Evolutionary conservation across 2,329 filamentous ascomycete species (phyloP).

Genomic region (Fusarium verrucosum): DNA sequence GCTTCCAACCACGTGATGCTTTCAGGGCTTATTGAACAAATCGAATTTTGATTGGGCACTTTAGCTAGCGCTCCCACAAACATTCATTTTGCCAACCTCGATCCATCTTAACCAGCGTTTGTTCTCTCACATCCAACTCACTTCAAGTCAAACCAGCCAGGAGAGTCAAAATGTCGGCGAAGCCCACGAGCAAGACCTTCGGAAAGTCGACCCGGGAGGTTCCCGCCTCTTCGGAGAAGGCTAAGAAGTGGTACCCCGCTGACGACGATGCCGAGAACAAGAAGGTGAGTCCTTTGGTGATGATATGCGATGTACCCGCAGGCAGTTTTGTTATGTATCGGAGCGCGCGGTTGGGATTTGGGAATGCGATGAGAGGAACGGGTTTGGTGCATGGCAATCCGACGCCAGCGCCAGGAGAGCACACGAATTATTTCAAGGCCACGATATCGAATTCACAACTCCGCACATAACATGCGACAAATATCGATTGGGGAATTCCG

Average conservation of each 20-base stretch:
- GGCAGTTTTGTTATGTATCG: conserved; percentile 21
- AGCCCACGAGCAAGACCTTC: conserved; percentile 91
- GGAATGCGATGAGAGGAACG: conserved; percentile 21
- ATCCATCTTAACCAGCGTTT: too few relatives aligned
- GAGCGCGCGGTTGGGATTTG: conserved; percentile 11
- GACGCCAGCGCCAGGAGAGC: conserved; percentile 18
- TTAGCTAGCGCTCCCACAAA: too few relatives aligned
- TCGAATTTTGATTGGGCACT: too few relatives aligned
- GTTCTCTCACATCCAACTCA: conserved; percentile 46
- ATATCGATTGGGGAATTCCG: conserved; percentile 31
- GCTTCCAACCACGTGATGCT: too few relatives aligned
- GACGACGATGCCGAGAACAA: conserved; percentile 88
- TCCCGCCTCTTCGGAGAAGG: conserved; percentile 88
- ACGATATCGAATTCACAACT: conserved; percentile 29
- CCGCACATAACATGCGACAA: conserved; percentile 10
- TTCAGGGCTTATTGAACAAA: too few relatives aligned
- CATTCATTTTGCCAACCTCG: conserved; percentile 50
- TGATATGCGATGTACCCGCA: conserved; percentile 36
- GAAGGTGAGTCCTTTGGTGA: conserved; percentile 78
- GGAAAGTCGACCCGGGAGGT: conserved; percentile 95
- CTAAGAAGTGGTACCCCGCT: conserved; percentile 98
- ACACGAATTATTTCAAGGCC: conserved; percentile 27
- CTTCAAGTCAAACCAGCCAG: conserved; percentile 53
- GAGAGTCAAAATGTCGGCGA: conserved; percentile 74
- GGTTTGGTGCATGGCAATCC: conserved; percentile 14